phyloP scores from a whole-genome alignment of 352 stramenopile species.

The Globisporangium paddicum region DNA sequence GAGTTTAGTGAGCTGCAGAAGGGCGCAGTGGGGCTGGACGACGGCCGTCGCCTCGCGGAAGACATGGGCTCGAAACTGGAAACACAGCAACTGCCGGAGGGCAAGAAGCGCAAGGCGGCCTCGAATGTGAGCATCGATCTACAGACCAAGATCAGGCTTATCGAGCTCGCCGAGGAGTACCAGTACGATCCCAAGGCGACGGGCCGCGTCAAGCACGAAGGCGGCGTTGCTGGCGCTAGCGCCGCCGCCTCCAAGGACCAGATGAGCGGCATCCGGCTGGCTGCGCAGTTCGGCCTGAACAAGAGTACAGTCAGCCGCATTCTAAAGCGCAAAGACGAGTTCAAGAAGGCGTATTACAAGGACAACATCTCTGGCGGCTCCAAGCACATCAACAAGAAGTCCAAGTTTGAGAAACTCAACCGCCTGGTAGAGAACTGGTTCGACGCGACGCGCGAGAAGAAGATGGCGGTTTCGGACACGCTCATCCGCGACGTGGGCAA shows the following conservation, averaged over 20 bases:
- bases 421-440: slow-evolving; percentile 81
- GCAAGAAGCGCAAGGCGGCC: slow-evolving; percentile 52
- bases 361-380: slow-evolving; percentile 79
- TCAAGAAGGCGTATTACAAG: slow-evolving; percentile 86
- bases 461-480: slow-evolving; percentile 61
- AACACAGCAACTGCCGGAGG: slow-evolving; percentile 21
- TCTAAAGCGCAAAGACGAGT: slow-evolving; percentile 84
- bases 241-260: slow-evolving; percentile 26
- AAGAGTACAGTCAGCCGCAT: slow-evolving; percentile 83
- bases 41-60: slow-evolving; percentile 29
- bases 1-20: slow-evolving; percentile 52
- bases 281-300: slow-evolving; percentile 73
- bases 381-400: slow-evolving; percentile 88
- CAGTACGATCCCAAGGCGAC: slow-evolving; percentile 70
- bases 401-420: slow-evolving; percentile 83
- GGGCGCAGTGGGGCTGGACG: slow-evolving; percentile 27
- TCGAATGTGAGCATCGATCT: slow-evolving; percentile 72
- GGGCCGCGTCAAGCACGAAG: slow-evolving; percentile 31
- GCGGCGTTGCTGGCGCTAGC: neutral
- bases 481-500: slow-evolving; percentile 74
- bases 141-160: slow-evolving; percentile 83
- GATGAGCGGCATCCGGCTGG: slow-evolving; percentile 71
- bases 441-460: slow-evolving; percentile 72
- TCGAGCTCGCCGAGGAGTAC: slow-evolving; percentile 78
- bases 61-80: slow-evolving; percentile 18